These are phyloP conservation scores for Colletotrichum sp. DNA, from an alignment of 2,329 filamentous ascomycete genomes.

Conservation along the genomic window DNA sequence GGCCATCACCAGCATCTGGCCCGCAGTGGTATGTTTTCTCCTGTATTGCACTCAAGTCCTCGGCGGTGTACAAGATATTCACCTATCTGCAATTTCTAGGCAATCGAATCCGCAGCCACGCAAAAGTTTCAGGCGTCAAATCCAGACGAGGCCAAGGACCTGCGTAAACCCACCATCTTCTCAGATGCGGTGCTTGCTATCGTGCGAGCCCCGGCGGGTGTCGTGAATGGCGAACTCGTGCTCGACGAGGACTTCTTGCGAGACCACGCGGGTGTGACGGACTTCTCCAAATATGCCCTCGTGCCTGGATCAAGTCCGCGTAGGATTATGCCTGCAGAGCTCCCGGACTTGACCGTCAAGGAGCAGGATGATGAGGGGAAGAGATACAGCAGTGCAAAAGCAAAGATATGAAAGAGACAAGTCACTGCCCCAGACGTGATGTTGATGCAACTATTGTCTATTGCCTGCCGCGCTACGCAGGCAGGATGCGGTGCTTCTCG, in stretches of 20 bases:
- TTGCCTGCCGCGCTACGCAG: conserved; percentile 3
- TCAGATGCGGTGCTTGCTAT: conserved; percentile 81
- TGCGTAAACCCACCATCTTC: conserved; percentile 77
- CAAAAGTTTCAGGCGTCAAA: conserved; percentile 51
- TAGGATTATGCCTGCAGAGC: conserved; percentile 76
- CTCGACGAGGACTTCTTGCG: conserved; percentile 85
- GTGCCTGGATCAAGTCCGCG: conserved; percentile 67
- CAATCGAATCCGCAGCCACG: conserved; percentile 80
- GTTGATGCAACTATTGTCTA: conserved; percentile 3
- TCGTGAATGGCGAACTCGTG: conserved; percentile 74
- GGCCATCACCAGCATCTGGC: conserved; percentile 85
- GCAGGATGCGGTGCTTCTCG: conserved; percentile 9
- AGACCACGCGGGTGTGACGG: conserved; percentile 64
- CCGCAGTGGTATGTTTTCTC: conserved; percentile 64
- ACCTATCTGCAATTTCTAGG: conserved; percentile 28
- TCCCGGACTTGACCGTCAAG: conserved; percentile 74
- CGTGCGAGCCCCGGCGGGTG: conserved; percentile 60
- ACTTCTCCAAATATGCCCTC: conserved; percentile 78
- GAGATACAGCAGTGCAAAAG: conserved; percentile 66
- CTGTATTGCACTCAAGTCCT: not conserved
- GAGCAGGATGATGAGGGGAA: conserved; percentile 84
- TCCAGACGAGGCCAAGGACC: conserved; percentile 55
- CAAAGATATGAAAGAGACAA: conserved; percentile 39
- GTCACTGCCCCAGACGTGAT: not conserved
- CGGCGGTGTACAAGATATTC: not conserved